phyloP scores from a whole-genome alignment of 2,329 filamentous ascomycete genomes.

The Claviceps maximensis region DNA sequence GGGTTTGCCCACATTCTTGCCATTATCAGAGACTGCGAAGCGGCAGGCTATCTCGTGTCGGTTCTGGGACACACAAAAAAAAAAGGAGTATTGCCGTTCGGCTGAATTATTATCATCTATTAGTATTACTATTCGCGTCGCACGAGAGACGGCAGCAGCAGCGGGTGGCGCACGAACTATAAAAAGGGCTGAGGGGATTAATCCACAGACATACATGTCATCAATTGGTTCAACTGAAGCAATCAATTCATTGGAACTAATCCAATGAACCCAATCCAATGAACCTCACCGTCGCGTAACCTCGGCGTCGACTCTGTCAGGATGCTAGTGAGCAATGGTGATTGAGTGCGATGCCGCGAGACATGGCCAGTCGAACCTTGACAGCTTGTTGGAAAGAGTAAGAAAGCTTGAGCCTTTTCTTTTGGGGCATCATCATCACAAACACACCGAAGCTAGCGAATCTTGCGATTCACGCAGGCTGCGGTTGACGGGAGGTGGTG shows the following conservation, averaged over 20 bases:
- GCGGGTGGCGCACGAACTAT: background rate
- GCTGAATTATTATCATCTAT: background rate
- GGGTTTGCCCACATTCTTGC: background rate
- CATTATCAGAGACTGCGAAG: too few species aligned
- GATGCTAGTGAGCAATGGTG: background rate
- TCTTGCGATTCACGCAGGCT: background rate
- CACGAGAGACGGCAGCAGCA: background rate
- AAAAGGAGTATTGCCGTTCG: background rate
- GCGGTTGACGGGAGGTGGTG: background rate
- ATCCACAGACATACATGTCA: background rate
- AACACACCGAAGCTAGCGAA: background rate
- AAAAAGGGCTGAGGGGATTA: background rate
- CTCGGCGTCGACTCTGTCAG: background rate
- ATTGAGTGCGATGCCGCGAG: background rate
- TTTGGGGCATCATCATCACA: background rate
- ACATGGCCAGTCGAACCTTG: background rate
- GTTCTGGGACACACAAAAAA: background rate
- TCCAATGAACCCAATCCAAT: background rate
- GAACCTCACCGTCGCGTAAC: background rate
- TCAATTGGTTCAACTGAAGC: background rate
- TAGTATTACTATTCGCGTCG: background rate
- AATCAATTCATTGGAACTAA: too few species aligned
- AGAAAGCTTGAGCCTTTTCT: background rate
- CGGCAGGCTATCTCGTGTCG: background rate
- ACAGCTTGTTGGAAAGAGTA: background rate